Evolutionary conservation across 2,329 filamentous ascomycete species (phyloP), one percentile per base, ranked within the genome.

Genomic region (Fusarium burgessii): DNA sequence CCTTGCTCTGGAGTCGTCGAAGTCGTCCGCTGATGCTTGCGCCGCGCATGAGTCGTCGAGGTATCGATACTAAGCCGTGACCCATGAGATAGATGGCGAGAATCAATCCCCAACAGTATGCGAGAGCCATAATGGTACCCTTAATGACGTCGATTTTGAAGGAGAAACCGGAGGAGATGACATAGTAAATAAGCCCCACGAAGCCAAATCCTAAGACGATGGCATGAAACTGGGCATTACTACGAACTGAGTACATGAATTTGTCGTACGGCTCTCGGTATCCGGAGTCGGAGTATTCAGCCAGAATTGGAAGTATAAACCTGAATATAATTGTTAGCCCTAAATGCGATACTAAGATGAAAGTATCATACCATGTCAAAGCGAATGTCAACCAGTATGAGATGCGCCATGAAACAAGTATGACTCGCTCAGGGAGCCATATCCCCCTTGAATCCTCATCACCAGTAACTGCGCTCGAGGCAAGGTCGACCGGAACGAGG

Each of bases 21-120:
- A 99, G 81, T 60, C 91, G 88, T 51, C 89, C 89, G 71, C 91
- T 92, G 47, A 95, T 89, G 77, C 91, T 94, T 35, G 94, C 92
- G 77, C 93, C 92, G 64, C 92, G 90, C 76, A 96, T 92, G 18
- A 99, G 84, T 40, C 89, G 89, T 71, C 95, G 88, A 2, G 96
- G 96, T 62, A 99, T 92, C 3, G 95, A 92, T 35, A 99, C 96
- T 29, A 99, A 86, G 11, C 96, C 96, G 80, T 99, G 96, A 10
- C 96, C 96, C 95, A 99, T 98, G 42, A 99, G 86, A 77, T 97
- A 98, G 68, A 99, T 97, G 47, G 95, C 96, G 56, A 98, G 86
- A 7, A 95, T 86, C 74, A 99, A 83, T 75, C 95, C 94, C 92
- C 95, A 98, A 66, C 94, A 93, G 80, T 99, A 99, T 40, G 95